phyloP scores from a whole-genome alignment of 2,329 filamentous ascomycete genomes.

The Dothideomycetes sp. region DNA sequence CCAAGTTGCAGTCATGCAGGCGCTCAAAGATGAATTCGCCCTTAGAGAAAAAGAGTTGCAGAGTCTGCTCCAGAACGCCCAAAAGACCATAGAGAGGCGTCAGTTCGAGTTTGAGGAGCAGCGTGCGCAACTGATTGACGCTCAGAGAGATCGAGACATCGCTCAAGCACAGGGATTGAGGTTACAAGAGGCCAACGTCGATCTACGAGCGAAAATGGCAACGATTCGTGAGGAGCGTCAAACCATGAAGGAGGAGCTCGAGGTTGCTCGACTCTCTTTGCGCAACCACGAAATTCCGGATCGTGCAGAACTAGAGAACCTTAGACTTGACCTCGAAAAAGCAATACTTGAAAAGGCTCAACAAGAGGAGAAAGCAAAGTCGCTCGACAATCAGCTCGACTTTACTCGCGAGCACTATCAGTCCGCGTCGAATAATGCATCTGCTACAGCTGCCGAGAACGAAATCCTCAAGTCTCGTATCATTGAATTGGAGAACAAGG shows the following conservation, averaged over 20 bases:
- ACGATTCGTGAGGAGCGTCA: slow-evolving; percentile 21
- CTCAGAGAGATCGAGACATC: slow-evolving; percentile 20
- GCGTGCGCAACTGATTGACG: slow-evolving; percentile 20
- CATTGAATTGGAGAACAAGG: slow-evolving; percentile 19
- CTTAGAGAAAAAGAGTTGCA: background rate
- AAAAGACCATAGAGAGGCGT: slow-evolving; percentile 23
- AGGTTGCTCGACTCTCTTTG: slow-evolving; percentile 21
- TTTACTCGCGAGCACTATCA: slow-evolving; percentile 54
- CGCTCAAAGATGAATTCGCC: background rate
- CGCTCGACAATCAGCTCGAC: slow-evolving; percentile 41
- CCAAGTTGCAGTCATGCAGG: slow-evolving; percentile 2
- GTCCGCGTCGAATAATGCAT: slow-evolving; percentile 42
- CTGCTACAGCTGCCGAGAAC: slow-evolving; percentile 40
- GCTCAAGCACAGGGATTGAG: slow-evolving; percentile 17
- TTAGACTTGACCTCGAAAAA: slow-evolving; percentile 17
- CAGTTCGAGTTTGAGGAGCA: slow-evolving; percentile 28
- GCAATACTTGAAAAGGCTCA: slow-evolving; percentile 18
- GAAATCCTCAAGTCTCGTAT: slow-evolving; percentile 34
- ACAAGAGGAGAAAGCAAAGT: slow-evolving; percentile 24
- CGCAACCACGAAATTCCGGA: slow-evolving; percentile 25
- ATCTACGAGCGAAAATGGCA: background rate
- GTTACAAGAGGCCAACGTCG: background rate
- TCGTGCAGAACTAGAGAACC: slow-evolving; percentile 24
- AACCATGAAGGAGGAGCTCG: slow-evolving; percentile 23
- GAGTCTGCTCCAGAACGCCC: slow-evolving; percentile 20